Conservation (phyloP, 164 flowering plant species). For the Hamamelis virginiana region DNA sequence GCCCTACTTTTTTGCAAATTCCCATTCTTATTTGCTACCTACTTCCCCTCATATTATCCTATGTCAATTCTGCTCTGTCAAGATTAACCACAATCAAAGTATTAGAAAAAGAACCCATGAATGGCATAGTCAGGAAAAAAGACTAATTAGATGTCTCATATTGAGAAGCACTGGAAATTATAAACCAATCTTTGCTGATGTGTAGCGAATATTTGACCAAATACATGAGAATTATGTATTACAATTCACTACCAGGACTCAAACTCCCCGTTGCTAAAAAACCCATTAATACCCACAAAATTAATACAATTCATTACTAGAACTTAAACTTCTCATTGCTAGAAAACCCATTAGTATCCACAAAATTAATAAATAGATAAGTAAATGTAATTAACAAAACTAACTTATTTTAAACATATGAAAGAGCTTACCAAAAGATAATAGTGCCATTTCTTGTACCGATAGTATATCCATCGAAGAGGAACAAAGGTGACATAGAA, state of each 20-base stretch:
- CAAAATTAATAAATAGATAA: background rate
- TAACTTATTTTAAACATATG: background rate
- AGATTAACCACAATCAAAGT: background rate
- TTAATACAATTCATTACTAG: background rate
- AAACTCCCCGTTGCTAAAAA: too few relatives aligned
- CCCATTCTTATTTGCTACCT: background rate
- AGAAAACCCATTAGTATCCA: background rate
- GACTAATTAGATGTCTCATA: too few relatives aligned
- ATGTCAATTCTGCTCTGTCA: background rate
- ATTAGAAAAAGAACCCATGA: background rate
- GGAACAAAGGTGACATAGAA: constrained; percentile 88
- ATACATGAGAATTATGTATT: too few relatives aligned
- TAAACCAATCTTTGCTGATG: too few relatives aligned
- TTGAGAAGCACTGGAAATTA: too few relatives aligned
- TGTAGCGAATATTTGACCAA: too few relatives aligned
- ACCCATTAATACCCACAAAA: background rate
- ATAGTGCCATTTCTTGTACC: constrained; percentile 98
- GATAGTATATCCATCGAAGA: constrained; percentile 92
- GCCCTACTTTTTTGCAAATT: background rate
- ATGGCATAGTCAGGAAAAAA: background rate
- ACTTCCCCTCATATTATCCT: background rate
- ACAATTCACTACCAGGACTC: too few relatives aligned
- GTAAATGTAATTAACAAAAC: background rate
- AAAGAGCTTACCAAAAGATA: constrained; percentile 83
- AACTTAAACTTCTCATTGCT: too few relatives aligned